Evolutionary conservation across 2,329 filamentous ascomycete species (phyloP).

Genomic region (Raffaelea deltoideospora): DNA sequence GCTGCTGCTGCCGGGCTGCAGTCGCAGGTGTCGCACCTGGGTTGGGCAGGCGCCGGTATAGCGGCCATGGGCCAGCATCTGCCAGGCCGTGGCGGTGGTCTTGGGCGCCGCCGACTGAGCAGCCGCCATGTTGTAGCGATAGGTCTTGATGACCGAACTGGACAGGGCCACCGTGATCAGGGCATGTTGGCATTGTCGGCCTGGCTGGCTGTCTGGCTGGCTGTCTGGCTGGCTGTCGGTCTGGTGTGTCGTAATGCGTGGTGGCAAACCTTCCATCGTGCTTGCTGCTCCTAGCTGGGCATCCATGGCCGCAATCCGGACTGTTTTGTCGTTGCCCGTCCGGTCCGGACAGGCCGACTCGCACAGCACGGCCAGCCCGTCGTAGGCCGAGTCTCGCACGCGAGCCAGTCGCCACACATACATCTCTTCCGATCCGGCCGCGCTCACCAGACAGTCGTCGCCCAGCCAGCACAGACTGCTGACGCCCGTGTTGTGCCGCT

Average conservation of each 20-base stretch:
- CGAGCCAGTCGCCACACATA: slow-evolving; percentile 60
- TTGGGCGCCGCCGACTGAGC: too few species aligned
- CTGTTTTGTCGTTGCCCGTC: slow-evolving; percentile 38
- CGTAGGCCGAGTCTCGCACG: slow-evolving; percentile 29
- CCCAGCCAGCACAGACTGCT: slow-evolving; percentile 64
- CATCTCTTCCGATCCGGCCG: slow-evolving; percentile 78
- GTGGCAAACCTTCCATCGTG: too few species aligned
- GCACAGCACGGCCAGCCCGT: slow-evolving; percentile 38
- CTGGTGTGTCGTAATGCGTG: too few species aligned
- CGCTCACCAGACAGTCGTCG: slow-evolving; percentile 63
- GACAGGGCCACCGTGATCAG: slow-evolving; percentile 63
- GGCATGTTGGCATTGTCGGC: too few species aligned
- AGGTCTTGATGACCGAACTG: slow-evolving; percentile 61
- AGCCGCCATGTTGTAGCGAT: too few species aligned
- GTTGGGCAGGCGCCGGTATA: slow-evolving; percentile 68
- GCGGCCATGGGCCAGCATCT: slow-evolving; percentile 33
- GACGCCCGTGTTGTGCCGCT: slow-evolving; percentile 69
- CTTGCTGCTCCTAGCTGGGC: slow-evolving; percentile 1
- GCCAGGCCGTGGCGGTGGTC: slow-evolving; percentile 24
- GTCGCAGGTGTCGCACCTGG: slow-evolving; percentile 34
- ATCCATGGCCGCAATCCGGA: slow-evolving; percentile 48
- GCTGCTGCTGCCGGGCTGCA: slow-evolving; percentile 9
- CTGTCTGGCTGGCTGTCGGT: too few species aligned
- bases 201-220: too few species aligned
- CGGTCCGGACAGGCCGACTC: slow-evolving; percentile 39